These are phyloP conservation scores for Endothia cerciana DNA, from an alignment of 2,329 filamentous ascomycete species.

Conservation along the genomic window DNA sequence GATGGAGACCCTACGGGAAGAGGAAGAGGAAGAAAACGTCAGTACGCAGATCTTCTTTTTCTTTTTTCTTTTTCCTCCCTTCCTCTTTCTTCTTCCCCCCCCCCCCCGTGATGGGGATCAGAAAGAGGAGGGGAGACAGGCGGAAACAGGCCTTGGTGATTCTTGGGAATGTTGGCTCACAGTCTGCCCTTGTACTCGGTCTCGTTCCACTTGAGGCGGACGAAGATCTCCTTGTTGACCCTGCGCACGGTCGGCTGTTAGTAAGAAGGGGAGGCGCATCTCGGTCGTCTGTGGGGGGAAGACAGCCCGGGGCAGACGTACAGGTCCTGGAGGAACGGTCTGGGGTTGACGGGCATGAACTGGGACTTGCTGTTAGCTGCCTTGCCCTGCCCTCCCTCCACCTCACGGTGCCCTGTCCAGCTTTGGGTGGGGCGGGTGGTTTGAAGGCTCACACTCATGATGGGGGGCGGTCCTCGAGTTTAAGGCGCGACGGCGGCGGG, in stretches of 20 bases:
- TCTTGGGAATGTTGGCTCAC: no score
- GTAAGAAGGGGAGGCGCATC: neutral
- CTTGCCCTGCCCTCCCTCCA: neutral
- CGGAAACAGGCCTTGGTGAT: no score
- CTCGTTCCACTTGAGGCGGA: constrained; percentile 97
- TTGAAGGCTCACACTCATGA: neutral
- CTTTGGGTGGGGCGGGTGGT: neutral
- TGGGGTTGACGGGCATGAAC: constrained; percentile 95
- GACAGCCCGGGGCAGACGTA: constrained; percentile 50
- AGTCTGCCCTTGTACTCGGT: constrained; percentile 95
- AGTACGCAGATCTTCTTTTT: neutral
- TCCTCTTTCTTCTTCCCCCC: neutral
- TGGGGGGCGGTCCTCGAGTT: neutral
- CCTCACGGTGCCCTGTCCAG: neutral
- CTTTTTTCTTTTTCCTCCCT: no score
- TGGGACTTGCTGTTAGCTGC: constrained; percentile 35
- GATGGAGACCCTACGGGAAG: constrained; percentile 65
- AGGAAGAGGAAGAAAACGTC: neutral
- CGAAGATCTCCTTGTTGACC: constrained; percentile 86
- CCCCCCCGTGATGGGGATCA: neutral
- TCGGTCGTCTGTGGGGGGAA: neutral
- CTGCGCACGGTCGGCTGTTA: constrained; percentile 45
- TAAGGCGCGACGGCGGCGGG: neutral
- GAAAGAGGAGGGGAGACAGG: no score
- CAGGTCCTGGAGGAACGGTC: constrained; percentile 93